Percentiles rank a stretch among this genome's conserved stretches.
Conservation (phyloP, 139 green algal genomes). For the Chlorella sp. region DNA sequence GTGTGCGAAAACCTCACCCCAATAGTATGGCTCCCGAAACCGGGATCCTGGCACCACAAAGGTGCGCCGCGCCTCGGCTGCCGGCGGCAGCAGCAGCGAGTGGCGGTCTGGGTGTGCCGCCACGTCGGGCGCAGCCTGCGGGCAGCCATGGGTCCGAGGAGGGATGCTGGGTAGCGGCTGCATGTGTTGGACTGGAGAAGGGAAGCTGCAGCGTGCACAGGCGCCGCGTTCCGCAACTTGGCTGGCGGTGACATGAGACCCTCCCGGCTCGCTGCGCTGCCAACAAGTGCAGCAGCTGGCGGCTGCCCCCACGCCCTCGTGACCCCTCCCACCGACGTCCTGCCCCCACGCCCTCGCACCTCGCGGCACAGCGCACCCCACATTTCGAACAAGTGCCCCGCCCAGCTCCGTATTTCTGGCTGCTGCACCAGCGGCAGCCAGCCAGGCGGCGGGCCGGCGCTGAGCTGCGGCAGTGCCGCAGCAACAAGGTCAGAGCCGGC, state of each 20-base stretch:
- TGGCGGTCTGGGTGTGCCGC: slow-evolving; percentile 40
- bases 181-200: background rate
- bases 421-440: slow-evolving; percentile 47
- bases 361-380: slow-evolving; percentile 57
- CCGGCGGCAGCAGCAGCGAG: slow-evolving; percentile 83
- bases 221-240: background rate
- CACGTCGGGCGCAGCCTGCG: slow-evolving; percentile 6
- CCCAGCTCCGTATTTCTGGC: slow-evolving; percentile 31
- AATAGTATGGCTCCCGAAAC: slow-evolving; percentile 92
- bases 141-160: no score
- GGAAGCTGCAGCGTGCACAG: background rate
- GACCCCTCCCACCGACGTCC: no score
- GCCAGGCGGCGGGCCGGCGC: background rate
- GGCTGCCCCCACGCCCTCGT: no score
- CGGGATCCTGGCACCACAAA: slow-evolving; percentile 84
- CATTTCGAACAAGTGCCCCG: slow-evolving; percentile 43
- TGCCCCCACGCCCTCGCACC: background rate
- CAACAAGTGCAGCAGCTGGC: background rate
- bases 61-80: slow-evolving; percentile 52
- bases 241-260: background rate
- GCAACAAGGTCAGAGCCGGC: background rate
- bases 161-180: no score
- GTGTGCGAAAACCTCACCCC: no score
- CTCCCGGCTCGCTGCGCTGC: no score
- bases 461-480: background rate